phyloP scores from a whole-genome alignment of 2,329 filamentous ascomycete genomes.

The Phaeosphaeria sp. region DNA sequence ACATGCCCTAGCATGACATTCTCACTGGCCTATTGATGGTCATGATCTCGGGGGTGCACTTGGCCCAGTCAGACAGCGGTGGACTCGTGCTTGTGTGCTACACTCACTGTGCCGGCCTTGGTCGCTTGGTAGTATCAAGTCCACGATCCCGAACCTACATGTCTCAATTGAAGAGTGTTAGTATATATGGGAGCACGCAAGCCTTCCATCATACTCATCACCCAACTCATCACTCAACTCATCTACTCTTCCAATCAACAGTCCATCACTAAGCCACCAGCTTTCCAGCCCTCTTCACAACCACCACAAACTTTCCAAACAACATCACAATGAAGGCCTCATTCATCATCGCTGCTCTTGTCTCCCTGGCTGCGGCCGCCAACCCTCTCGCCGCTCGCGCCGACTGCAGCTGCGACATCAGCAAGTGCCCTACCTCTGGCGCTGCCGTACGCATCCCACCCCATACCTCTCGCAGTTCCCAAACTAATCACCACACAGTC shows the following conservation, averaged over 20 bases:
- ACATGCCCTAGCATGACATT: neutral
- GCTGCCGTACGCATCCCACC: neutral
- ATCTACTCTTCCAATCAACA: neutral
- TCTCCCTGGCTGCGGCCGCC: slow-evolving; percentile 6
- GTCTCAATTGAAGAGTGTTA: neutral
- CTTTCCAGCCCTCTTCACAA: neutral
- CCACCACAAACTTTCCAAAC: neutral
- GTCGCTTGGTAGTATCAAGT: neutral
- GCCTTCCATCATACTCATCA: neutral
- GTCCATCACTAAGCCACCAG: neutral
- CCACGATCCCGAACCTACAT: neutral
- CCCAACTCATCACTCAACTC: neutral
- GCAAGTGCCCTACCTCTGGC: slow-evolving; percentile 7
- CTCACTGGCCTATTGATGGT: neutral
- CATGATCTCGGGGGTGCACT: neutral
- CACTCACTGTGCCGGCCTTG: neutral
- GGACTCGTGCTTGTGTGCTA: neutral
- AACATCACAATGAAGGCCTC: slow-evolving; percentile 12
- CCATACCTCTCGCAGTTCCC: neutral
- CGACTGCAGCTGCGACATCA: slow-evolving; percentile 9
- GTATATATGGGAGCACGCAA: neutral
- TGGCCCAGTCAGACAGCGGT: neutral
- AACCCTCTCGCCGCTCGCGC: slow-evolving; percentile 8
- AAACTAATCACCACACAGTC: neutral
- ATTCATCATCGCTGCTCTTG: slow-evolving; percentile 7